Percentiles rank a stretch among this genome's conserved stretches.
Evolutionary conservation across 352 stramenopile genomes (phyloP).

Genomic region (Pythium rhizo-oryzae): DNA sequence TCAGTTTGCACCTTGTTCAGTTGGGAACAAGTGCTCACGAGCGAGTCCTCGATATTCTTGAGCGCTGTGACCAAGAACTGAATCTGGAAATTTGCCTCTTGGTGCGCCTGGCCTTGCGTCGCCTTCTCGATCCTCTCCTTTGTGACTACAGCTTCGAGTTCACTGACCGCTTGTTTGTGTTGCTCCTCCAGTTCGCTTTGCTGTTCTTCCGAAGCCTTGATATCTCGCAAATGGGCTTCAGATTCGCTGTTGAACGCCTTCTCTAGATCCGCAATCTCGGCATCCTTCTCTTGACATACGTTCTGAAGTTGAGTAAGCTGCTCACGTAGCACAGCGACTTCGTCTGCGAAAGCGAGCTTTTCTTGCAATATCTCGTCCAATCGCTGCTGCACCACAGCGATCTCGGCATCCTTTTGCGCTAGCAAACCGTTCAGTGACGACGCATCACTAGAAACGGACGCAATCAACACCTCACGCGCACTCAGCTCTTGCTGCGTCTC

Average conservation of each 20-base stretch:
- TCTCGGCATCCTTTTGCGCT: conserved; percentile 3
- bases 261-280: conserved; percentile 8
- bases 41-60: not conserved
- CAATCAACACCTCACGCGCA: conserved; percentile 1
- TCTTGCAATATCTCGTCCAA: not conserved
- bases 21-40: not conserved
- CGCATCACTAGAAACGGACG: conserved; percentile 8
- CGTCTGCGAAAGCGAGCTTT: not conserved
- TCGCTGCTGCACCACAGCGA: conserved; percentile 4
- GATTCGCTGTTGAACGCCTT: conserved; percentile 7
- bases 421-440: conserved; percentile 7
- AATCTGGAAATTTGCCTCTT: conserved; percentile 4
- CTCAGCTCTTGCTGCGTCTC: not conserved
- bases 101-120: not conserved
- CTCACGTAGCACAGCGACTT: not conserved
- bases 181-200: not conserved
- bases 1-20: not conserved
- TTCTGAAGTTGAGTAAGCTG: not conserved
- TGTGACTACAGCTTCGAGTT: conserved; percentile 5
- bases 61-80: conserved; percentile 3
- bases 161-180: not conserved
- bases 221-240: conserved; percentile 3
- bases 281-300: conserved; percentile 4
- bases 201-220: conserved; percentile 8
- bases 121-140: conserved; percentile 4